Base-by-base conservation (phyloP, 225 moss, liverwort and hornwort genomes). In the Pseudisothecium myosuroides region DNA sequence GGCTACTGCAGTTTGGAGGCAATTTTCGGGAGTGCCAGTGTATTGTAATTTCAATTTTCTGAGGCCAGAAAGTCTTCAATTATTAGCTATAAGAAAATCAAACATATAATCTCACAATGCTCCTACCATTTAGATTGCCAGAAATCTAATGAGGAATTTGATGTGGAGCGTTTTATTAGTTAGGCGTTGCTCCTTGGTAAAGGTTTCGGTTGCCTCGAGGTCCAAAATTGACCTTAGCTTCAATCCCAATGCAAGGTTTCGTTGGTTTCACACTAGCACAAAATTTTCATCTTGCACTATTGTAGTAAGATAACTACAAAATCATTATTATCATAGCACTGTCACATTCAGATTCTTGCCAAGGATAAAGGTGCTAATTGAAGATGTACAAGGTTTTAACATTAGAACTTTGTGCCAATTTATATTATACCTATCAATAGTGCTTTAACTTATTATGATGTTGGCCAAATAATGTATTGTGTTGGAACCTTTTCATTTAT, bases 251-350 rank as follows among this genome's bases (percentile, higher is more conserved):
- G 28, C 8, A 28, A 73, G 28, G 45, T 45, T 73, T 0, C 3
- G 43, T 16, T 41, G 26, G 41, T 41, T 43, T 72, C 15, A 15
- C 8, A 14, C 5, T 14, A 41, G 2, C 5, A 69, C 4, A 39
- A 41, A 41, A 41, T 4, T 24, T 72, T 39, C 69, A 39, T 24
- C 15, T 45, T 43, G 1, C 9, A 8, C 5, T 27, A n/a, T n/a
- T n/a, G n/a, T n/a, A 24, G 12, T n/a, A 22, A n/a, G 41, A 41
- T 24, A 26, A 41, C 9, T 15, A 26, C 27, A 39, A 24, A 24
- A 41, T 26, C 8, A 71, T 26, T 23, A 14, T 69, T 39, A 39
- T 69, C 2, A 24, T 26, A 3, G 1, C 15, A 41, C 0, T 0
- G 0, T 14, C 8, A 49, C 11, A 49, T 74, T 2, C 1, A 31